These are phyloP conservation scores for Hippophae gyantsensis DNA, from an alignment of 306 rosid species.

Conservation along the genomic window DNA sequence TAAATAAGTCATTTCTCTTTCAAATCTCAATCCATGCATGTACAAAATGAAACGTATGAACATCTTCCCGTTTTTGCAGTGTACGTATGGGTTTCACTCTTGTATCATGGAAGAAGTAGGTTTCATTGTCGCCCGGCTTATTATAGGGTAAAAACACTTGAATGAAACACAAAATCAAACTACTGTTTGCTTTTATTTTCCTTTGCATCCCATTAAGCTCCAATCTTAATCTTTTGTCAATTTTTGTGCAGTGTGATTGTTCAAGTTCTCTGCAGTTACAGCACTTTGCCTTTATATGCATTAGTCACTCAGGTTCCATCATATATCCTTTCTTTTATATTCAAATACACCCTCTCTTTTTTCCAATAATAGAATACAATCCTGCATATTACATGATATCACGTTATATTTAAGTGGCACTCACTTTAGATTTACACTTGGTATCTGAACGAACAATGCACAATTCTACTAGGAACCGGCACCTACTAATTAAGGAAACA, in stretches of 20 bases:
- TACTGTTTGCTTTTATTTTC: not conserved
- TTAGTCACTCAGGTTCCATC: slow-evolving; percentile 67
- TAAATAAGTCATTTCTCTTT: not conserved
- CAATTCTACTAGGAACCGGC: no score
- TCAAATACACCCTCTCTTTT: no score
- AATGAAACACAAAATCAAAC: not conserved
- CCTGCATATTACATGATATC: no score
- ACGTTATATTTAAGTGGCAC: no score
- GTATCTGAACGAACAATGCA: no score
- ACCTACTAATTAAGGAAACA: no score
- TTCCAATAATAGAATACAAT: no score
- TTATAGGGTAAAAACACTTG: slow-evolving; percentile 55
- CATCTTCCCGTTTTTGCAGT: slow-evolving; percentile 31
- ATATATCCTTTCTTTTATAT: not conserved
- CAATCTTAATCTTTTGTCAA: not conserved
- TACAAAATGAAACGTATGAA: not conserved
- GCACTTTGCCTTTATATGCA: slow-evolving; percentile 71
- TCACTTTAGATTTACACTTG: no score
- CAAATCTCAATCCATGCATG: not conserved
- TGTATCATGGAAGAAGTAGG: slow-evolving; percentile 76
- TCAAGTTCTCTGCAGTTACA: slow-evolving; percentile 91
- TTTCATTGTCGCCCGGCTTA: slow-evolving; percentile 57
- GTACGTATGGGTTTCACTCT: slow-evolving; percentile 66
- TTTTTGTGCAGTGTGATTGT: slow-evolving; percentile 48
- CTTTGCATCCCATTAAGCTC: not conserved